phyloP scores from a whole-genome alignment of 202 grass and related monocot species.

The Brachypodium distachyon region DNA sequence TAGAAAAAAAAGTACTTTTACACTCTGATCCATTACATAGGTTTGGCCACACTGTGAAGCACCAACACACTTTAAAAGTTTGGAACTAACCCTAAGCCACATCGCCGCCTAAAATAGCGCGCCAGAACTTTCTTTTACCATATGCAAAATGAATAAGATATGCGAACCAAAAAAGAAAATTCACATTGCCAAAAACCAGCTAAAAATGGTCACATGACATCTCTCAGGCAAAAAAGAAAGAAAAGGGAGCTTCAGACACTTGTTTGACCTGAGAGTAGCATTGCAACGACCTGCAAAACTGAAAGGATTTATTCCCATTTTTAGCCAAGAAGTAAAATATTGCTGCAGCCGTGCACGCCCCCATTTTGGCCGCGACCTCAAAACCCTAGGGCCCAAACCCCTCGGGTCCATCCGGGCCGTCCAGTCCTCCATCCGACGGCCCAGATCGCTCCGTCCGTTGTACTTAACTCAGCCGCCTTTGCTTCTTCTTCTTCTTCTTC shows the following conservation, averaged over 20 bases:
- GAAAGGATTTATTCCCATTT: background rate
- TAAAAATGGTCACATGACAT: background rate
- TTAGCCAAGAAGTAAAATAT: background rate
- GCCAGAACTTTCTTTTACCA: no score
- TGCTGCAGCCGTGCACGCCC: background rate
- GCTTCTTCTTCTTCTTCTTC: constrained; percentile 6
- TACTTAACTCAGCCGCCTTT: constrained; percentile 49
- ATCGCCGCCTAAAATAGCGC: no score
- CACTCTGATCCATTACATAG: no score
- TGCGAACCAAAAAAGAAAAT: no score
- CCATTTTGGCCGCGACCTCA: constrained; percentile 10
- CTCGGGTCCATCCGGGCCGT: background rate
- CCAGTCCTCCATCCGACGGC: constrained; percentile 12
- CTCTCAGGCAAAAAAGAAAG: no score
- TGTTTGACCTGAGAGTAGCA: background rate
- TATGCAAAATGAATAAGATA: no score
- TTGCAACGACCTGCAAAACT: background rate
- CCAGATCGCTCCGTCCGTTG: constrained; percentile 12
- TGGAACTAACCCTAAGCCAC: no score
- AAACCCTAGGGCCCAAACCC: constrained; percentile 80
- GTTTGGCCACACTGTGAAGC: no score
- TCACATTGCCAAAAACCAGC: background rate
- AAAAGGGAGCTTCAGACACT: background rate
- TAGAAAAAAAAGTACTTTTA: no score
- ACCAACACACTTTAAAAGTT: no score